A percentile compares a stretch with the other conserved stretches of the same genome.
Conservation (phyloP, 768 basidiomycete genomes). For the Lentinula raphanica region DNA sequence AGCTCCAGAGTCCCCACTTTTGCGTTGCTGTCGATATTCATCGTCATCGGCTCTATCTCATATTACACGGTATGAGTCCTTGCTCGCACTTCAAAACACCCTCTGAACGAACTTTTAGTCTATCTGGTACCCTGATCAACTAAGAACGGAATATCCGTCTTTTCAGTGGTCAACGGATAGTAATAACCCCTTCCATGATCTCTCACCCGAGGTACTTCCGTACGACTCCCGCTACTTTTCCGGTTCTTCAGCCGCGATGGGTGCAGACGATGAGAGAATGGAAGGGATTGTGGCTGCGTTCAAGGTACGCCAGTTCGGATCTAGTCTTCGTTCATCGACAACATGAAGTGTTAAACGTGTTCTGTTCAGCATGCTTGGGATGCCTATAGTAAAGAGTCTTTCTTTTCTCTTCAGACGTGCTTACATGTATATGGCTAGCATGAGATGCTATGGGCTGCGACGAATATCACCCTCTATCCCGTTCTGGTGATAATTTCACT, state of each 20-base stretch:
- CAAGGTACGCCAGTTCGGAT: slow-evolving; percentile 51
- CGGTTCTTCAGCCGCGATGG: background rate
- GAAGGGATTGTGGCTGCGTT: slow-evolving; percentile 59
- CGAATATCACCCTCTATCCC: slow-evolving; percentile 67
- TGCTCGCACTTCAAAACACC: background rate
- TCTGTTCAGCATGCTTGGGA: slow-evolving; percentile 50
- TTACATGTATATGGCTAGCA: slow-evolving; percentile 32
- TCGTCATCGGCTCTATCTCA: background rate
- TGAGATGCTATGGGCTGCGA: slow-evolving; percentile 70
- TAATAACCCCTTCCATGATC: background rate
- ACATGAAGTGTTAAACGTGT: too few relatives aligned
- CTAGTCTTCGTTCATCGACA: too few relatives aligned
- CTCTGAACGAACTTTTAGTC: background rate
- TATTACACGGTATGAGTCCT: background rate
- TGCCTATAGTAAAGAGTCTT: slow-evolving; percentile 48
- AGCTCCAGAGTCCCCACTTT: background rate
- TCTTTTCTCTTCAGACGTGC: background rate
- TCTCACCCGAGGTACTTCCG: background rate
- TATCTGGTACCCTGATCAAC: background rate
- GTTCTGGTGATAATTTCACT: slow-evolving; percentile 56
- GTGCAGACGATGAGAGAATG: slow-evolving; percentile 41
- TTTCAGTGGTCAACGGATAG: background rate
- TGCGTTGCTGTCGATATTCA: background rate
- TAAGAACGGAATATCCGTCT: background rate
- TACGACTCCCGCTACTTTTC: background rate